A percentile compares a stretch with the other conserved stretches of the same genome.
Evolutionary conservation across 2,329 filamentous ascomycete species (phyloP).

Genomic region (Catunica adiposa): DNA sequence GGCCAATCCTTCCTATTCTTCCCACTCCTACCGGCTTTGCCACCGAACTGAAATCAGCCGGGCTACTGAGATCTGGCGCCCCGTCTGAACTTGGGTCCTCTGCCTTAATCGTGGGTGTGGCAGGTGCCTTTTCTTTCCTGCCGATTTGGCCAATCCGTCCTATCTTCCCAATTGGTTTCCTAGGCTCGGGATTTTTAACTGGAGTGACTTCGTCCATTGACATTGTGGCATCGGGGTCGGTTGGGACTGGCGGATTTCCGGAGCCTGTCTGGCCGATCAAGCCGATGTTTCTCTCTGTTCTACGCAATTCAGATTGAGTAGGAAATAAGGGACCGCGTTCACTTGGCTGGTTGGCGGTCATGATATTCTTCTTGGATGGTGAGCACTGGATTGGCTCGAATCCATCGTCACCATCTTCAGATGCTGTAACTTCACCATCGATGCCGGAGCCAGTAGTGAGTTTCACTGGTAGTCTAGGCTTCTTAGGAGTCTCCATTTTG

Average conservation of each 20-base stretch:
- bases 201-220: slow-evolving; percentile 7
- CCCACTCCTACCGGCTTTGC: not conserved
- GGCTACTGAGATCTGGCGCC: not conserved
- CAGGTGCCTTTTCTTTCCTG: not conserved
- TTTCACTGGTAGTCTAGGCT: too few relatives aligned
- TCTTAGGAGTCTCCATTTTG: too few relatives aligned
- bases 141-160: not conserved
- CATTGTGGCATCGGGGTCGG: slow-evolving; percentile 3
- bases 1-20: too few relatives aligned
- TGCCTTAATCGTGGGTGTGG: not conserved
- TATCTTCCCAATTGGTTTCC: not conserved
- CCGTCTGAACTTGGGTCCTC: not conserved
- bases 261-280: not conserved
- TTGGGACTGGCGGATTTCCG: too few relatives aligned
- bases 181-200: not conserved
- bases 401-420: slow-evolving; percentile 10
- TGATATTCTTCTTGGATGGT: not conserved
- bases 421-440: not conserved
- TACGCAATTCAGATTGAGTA: not conserved
- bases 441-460: not conserved
- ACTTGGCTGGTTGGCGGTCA: not conserved
- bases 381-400: slow-evolving; percentile 1
- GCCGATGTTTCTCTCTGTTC: not conserved
- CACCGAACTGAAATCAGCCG: too few relatives aligned
- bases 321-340: not conserved